Percentiles rank a stretch among this genome's conserved stretches.
phyloP scores from a whole-genome alignment of 768 basidiomycete species.

The Pluteus cervinus region DNA sequence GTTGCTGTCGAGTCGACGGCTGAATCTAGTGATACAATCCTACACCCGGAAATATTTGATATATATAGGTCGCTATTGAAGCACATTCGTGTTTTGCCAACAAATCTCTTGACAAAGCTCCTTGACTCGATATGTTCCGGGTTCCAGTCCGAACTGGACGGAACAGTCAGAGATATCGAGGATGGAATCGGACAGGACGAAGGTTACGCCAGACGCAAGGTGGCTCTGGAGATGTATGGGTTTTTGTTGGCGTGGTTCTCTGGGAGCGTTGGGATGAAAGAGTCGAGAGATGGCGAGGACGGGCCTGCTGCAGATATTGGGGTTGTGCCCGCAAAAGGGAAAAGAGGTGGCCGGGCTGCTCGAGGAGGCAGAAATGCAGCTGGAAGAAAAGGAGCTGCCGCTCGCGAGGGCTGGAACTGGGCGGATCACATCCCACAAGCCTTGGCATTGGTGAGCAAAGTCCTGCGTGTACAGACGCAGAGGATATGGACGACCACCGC shows the following conservation, averaged over 20 bases:
- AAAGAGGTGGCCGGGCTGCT: constrained; percentile 37
- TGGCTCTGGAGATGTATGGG: constrained; percentile 83
- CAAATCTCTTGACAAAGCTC: constrained; percentile 71
- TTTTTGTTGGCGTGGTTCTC: constrained; percentile 90
- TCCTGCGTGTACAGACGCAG: constrained; percentile 59
- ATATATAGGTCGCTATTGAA: constrained; percentile 81
- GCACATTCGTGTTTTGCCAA: constrained; percentile 55
- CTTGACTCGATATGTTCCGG: constrained; percentile 83
- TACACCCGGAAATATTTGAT: constrained; percentile 67
- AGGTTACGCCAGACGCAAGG: constrained; percentile 57
- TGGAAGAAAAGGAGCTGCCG: constrained; percentile 37
- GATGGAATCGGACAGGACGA: constrained; percentile 62
- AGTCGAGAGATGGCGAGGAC: constrained; percentile 38
- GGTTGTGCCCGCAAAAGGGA: constrained; percentile 48
- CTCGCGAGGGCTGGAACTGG: constrained; percentile 71
- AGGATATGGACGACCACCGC: constrained; percentile 87
- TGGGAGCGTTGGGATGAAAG: constrained; percentile 73
- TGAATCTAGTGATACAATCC: constrained; percentile 66
- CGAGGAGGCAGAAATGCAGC: constrained; percentile 33
- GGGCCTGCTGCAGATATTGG: constrained; percentile 33
- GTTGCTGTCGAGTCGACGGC: constrained; percentile 82
- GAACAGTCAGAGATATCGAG: constrained; percentile 62
- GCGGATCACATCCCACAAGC: constrained; percentile 64
- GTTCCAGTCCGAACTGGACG: constrained; percentile 66
- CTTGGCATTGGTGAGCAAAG: constrained; percentile 66